Conservation (phyloP, 805 yeast genomes). For the Millerago galiae region DNA sequence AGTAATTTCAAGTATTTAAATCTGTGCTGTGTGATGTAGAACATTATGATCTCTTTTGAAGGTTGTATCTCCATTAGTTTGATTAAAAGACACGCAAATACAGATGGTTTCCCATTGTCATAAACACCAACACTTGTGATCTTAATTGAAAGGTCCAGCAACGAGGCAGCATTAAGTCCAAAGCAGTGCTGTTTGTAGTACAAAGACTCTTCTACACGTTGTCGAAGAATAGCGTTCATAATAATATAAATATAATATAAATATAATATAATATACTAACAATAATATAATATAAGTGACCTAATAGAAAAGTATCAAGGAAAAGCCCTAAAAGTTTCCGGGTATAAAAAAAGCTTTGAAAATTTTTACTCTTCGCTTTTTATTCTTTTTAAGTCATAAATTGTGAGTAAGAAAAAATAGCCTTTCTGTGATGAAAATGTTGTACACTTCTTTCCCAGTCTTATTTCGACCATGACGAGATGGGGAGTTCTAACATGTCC, state of each 20-base stretch:
- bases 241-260: too few species aligned
- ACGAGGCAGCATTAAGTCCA: slow-evolving; percentile 40
- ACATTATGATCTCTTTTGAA: slow-evolving; percentile 43
- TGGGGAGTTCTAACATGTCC: slow-evolving; percentile 36
- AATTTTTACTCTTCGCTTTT: neutral
- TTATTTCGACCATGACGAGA: slow-evolving; percentile 89
- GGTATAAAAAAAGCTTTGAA: too few species aligned
- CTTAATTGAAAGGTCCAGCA: slow-evolving; percentile 42
- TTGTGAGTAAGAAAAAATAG: neutral
- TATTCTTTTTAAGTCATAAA: too few species aligned
- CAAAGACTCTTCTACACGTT: slow-evolving; percentile 32
- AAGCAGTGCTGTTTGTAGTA: slow-evolving; percentile 56
- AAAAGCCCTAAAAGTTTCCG: too few species aligned
- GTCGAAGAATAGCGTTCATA: slow-evolving; percentile 4
- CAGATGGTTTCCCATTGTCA: slow-evolving; percentile 55
- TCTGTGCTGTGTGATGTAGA: slow-evolving; percentile 52
- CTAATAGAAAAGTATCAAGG: too few species aligned
- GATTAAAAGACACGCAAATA: slow-evolving; percentile 70
- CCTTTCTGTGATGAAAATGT: slow-evolving; percentile 34
- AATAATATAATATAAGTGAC: too few species aligned
- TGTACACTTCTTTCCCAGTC: slow-evolving; percentile 86
- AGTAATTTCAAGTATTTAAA: slow-evolving; percentile 76
- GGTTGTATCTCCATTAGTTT: slow-evolving; percentile 78
- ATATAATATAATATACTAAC: too few species aligned
- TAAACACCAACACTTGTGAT: slow-evolving; percentile 51